Conservation (phyloP, 2,329 filamentous ascomycete genomes). For the Alternaria ethzedia region DNA sequence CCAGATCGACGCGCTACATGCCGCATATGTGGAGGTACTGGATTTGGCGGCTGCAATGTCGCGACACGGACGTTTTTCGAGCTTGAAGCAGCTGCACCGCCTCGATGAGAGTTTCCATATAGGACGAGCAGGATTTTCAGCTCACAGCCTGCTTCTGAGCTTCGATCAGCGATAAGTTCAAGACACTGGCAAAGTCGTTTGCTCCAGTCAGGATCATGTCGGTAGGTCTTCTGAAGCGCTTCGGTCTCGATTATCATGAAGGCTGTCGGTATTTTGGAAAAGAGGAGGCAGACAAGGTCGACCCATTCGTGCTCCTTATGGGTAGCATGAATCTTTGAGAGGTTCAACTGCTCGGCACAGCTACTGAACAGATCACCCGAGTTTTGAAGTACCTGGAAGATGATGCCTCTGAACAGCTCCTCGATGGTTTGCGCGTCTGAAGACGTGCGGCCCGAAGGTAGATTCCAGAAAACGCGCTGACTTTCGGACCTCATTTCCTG, state of each 20-base stretch:
- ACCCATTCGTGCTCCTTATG: neutral
- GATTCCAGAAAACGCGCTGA: fast-evolving
- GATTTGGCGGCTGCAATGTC: neutral
- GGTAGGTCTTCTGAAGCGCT: too few relatives aligned
- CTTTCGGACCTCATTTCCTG: neutral
- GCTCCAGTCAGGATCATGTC: neutral
- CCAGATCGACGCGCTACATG: neutral
- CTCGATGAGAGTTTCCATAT: neutral
- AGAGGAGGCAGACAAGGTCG: neutral
- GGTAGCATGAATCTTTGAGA: neutral
- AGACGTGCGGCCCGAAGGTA: neutral
- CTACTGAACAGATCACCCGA: neutral
- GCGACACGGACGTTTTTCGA: neutral
- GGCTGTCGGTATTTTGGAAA: neutral
- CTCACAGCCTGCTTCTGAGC: neutral
- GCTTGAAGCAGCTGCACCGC: neutral
- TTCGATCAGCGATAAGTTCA: fast-evolving
- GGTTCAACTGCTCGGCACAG: neutral
- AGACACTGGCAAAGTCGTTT: neutral
- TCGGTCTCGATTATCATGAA: neutral
- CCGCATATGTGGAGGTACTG: neutral
- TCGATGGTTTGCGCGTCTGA: neutral
- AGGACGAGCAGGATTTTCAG: neutral
- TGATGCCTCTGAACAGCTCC: neutral
- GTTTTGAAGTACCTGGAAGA: neutral